Conservation (phyloP, 106 monocot genomes). For the Iris macrosiphon region DNA sequence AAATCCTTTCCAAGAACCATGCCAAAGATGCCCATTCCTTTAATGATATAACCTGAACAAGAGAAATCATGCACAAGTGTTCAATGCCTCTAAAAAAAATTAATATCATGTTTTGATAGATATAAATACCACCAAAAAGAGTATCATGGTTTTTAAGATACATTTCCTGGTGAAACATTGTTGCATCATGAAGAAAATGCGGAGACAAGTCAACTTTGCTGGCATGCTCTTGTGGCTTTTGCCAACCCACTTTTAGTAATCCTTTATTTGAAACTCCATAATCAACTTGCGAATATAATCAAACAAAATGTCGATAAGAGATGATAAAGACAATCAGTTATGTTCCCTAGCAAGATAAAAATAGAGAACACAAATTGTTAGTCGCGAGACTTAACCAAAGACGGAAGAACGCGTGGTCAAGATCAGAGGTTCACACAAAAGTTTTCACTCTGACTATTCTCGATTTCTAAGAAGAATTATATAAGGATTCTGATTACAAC, state of each 20-base stretch:
- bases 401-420: too few species aligned
- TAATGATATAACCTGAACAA: constrained; percentile 64
- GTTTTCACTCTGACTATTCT: too few species aligned
- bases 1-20: too few species aligned
- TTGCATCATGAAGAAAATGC: too few species aligned
- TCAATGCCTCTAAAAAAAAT: not conserved
- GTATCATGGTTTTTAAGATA: constrained; percentile 6
- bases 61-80: not conserved
- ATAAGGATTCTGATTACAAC: too few species aligned
- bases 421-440: too few species aligned
- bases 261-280: constrained; percentile 49
- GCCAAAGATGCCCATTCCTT: too few species aligned
- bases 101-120: too few species aligned
- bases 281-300: constrained; percentile 54
- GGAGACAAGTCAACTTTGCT: constrained; percentile 29
- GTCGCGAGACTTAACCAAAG: too few species aligned
- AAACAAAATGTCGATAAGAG: constrained; percentile 56
- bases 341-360: constrained; percentile 26
- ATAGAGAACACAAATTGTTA: too few species aligned
- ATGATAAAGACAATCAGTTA: constrained; percentile 29
- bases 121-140: too few species aligned
- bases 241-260: constrained; percentile 48
- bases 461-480: too few species aligned
- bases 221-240: constrained; percentile 13
- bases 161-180: constrained; percentile 65